A percentile compares a stretch with the other conserved stretches of the same genome.
phyloP scores from a whole-genome alignment of 352 stramenopile genomes.

The Plasmopara muralis region DNA sequence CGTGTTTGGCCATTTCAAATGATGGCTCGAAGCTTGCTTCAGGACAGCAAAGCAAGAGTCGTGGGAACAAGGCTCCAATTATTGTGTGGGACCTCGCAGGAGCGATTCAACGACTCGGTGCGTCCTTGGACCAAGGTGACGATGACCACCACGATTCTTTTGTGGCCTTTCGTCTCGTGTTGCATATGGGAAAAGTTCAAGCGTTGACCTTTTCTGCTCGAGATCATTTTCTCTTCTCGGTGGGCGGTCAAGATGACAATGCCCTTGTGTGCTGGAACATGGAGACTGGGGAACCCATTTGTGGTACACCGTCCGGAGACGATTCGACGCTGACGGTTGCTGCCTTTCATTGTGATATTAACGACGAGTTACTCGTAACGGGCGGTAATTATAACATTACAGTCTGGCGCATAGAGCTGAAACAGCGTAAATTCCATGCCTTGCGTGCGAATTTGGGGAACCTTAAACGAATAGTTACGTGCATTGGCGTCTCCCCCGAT shows the following conservation, averaged over 20 bases:
- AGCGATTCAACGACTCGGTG: constrained; percentile 61
- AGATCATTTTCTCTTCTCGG: constrained; percentile 86
- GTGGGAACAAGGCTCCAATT: constrained; percentile 92
- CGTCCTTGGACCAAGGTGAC: constrained; percentile 61
- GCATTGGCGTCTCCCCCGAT: constrained; percentile 88
- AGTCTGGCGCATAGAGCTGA: constrained; percentile 84
- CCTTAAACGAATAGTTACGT: constrained; percentile 91
- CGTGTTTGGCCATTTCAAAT: constrained; percentile 88
- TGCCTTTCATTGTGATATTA: constrained; percentile 75
- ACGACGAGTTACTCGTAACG: constrained; percentile 93
- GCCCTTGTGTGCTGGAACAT: constrained; percentile 95
- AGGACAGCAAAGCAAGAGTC: constrained; percentile 88
- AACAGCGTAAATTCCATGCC: constrained; percentile 89
- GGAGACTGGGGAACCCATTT: constrained; percentile 83
- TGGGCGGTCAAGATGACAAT: constrained; percentile 96
- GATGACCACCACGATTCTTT: constrained; percentile 23
- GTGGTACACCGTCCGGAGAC: constrained; percentile 88
- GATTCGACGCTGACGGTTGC: constrained; percentile 87
- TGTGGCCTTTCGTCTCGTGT: constrained; percentile 87
- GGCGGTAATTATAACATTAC: constrained; percentile 92
- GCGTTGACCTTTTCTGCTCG: constrained; percentile 86
- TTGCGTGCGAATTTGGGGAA: constrained; percentile 92
- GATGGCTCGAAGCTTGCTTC: constrained; percentile 85
- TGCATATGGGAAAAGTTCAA: constrained; percentile 94
- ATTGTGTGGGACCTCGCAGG: constrained; percentile 92